These are phyloP conservation scores for Quercus ilex DNA, from an alignment of 306 rosid genomes.

Conservation along the genomic window DNA sequence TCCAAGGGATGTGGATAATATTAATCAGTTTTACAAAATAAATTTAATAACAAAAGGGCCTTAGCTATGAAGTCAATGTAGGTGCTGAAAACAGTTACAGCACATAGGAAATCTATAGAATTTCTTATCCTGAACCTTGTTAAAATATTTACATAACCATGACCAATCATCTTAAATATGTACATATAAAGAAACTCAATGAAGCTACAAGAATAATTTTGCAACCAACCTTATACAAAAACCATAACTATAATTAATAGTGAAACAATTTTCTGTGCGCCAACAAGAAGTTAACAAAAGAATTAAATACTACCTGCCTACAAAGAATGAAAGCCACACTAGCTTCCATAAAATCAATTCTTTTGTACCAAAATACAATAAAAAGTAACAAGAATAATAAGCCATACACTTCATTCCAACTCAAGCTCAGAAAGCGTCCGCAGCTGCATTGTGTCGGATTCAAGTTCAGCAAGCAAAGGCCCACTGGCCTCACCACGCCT, in stretches of 20 bases:
- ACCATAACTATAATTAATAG: conserved; percentile 19
- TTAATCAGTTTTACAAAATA: neutral
- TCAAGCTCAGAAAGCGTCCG: conserved; percentile 43
- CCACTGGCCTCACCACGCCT: conserved; percentile 50
- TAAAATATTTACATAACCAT: neutral
- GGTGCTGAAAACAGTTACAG: neutral
- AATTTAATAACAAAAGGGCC: neutral
- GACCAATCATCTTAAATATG: neutral
- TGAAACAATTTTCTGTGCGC: neutral
- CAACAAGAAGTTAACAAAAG: conserved; percentile 15
- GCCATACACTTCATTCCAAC: conserved; percentile 46
- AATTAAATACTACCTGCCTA: conserved; percentile 22
- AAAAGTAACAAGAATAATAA: neutral
- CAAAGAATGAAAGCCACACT: conserved; percentile 5
- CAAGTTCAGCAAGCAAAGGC: conserved; percentile 50
- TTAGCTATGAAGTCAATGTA: neutral
- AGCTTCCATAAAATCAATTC: conserved; percentile 18
- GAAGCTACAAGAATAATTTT: neutral
- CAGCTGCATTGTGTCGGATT: conserved; percentile 27
- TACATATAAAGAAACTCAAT: neutral
- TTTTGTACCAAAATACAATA: conserved; percentile 15
- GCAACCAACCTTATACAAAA: conserved; percentile 10
- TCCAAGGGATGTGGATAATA: neutral
- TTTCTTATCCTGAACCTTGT: neutral
- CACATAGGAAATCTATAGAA: neutral